These are phyloP conservation scores for Alternaria conjuncta DNA, from an alignment of 2,329 filamentous ascomycete species.

Conservation along the genomic window DNA sequence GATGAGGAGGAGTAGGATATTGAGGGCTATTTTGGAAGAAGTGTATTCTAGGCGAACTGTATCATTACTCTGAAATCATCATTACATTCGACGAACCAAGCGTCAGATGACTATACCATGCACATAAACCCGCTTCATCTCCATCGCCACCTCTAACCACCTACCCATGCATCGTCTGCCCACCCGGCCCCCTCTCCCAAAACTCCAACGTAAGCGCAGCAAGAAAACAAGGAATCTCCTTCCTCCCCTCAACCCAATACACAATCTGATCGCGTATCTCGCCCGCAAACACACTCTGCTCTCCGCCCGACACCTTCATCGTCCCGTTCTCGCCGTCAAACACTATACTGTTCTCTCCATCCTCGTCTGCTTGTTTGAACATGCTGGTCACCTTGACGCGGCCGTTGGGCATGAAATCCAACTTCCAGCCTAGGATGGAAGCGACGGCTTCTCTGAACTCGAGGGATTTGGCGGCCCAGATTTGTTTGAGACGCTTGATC, in stretches of 20 bases:
- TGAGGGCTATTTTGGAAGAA: background rate
- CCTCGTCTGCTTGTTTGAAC: constrained; percentile 74
- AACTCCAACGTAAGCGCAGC: constrained; percentile 92
- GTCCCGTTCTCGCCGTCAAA: constrained; percentile 94
- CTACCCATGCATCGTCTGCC: constrained; percentile 28
- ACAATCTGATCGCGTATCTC: constrained; percentile 87
- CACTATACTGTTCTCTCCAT: constrained; percentile 66
- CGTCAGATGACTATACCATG: background rate
- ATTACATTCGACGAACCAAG: background rate
- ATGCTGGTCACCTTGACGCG: constrained; percentile 90
- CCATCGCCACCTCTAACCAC: background rate
- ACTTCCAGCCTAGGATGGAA: constrained; percentile 88
- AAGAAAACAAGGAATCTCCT: constrained; percentile 91
- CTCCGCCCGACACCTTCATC: constrained; percentile 96
- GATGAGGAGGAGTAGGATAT: background rate
- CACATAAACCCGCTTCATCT: background rate
- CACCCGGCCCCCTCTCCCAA: constrained; percentile 69
- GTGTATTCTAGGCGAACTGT: background rate
- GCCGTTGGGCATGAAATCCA: constrained; percentile 96
- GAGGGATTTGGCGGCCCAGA: constrained; percentile 87
- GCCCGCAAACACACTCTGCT: constrained; percentile 81
- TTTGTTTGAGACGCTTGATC: constrained; percentile 84
- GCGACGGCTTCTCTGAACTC: constrained; percentile 97
- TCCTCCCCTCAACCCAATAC: constrained; percentile 94
- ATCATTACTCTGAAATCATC: background rate